Evolutionary conservation across 352 stramenopile genomes (phyloP), one percentile per base, ranked within the genome.

Genomic region (Thraustochytrium striatum): DNA sequence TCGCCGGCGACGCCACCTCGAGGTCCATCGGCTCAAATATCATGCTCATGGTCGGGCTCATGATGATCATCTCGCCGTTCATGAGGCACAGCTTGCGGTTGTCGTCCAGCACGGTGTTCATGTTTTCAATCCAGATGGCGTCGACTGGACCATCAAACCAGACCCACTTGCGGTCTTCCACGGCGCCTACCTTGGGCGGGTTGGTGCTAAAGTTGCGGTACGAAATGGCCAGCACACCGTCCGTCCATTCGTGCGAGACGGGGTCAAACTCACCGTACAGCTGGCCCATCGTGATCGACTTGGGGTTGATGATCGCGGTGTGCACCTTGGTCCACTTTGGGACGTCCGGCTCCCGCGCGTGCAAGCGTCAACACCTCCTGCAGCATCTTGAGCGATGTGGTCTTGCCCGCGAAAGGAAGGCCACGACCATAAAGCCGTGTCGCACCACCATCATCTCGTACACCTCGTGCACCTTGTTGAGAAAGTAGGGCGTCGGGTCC

Each of bases 381-480:
- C 0, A 98, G 86, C 2, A 95, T 90, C 16, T 92, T 85, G n/a
- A 97, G 91, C 62, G 90, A 93, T 57, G 87, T 91, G 2, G 92
- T 97, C 85, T 98, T 97, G 11, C 93, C 93, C 0, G 91, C 95
- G 53, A 94, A 95, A 5, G 93, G 92, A 88, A 97, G 93, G 8
- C 93, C 7, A 98, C 93, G 55, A 98, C 87, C 92, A 98, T 97
- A 72, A 98, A 96, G 3, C 93, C 93, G 82, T 97, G 93, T 0
- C 93, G 90, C 38, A 98, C 93, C 59, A 97, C 92, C 87, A 97
- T 95, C 92, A 97, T 97, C 75, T 97, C 93, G 83, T 98, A 97
- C 41, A 97, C 93, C 79, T 98, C 91, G 62, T 97, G 93, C 11
- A 96, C 90, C 61, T 97, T 97, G 41, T 92, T 91, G 16, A 95